Evolutionary conservation across 192 early-diverging fungal species (phyloP).

Genomic region (Phycomyces blakesleeanus): DNA sequence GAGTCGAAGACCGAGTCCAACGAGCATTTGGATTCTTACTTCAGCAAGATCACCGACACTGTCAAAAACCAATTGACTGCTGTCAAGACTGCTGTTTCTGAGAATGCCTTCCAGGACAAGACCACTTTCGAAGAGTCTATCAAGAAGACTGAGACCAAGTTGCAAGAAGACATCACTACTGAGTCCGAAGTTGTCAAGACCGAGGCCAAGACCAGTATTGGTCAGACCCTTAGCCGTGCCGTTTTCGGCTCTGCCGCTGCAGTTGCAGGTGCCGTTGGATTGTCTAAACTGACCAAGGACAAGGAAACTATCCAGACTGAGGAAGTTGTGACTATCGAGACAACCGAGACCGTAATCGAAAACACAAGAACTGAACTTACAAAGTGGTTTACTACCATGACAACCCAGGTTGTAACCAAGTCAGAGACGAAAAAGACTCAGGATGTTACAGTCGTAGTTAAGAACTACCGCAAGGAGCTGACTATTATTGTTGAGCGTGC

Average conservation of each 20-base stretch:
- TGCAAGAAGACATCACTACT: conserved; percentile 3
- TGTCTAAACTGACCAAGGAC: not conserved
- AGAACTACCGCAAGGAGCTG: conserved; percentile 7
- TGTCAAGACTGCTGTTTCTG: conserved; percentile 9
- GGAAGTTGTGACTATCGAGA: not conserved
- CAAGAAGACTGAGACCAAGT: not conserved
- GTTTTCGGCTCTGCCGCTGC: not conserved
- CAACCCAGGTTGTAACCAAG: not conserved
- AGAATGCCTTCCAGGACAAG: not conserved
- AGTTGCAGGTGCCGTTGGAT: not conserved
- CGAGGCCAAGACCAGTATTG: not conserved
- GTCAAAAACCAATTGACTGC: conserved; percentile 10
- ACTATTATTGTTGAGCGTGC: conserved; percentile 11
- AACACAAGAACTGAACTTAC: not conserved
- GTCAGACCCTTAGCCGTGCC: too few relatives aligned
- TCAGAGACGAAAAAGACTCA: not conserved
- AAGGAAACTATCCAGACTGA: not conserved
- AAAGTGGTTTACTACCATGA: not conserved
- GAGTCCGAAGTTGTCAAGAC: conserved; percentile 8
- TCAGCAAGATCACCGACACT: conserved; percentile 10
- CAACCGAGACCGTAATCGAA: not conserved
- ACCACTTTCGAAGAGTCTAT: conserved; percentile 5
- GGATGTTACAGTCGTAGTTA: conserved; percentile 3
- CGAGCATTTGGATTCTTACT: conserved; percentile 13
- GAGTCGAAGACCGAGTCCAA: not conserved